Percentiles rank a stretch among this genome's conserved stretches.
Evolutionary conservation across 2,329 filamentous ascomycete species (phyloP).

Genomic region (Apiospora sp.): DNA sequence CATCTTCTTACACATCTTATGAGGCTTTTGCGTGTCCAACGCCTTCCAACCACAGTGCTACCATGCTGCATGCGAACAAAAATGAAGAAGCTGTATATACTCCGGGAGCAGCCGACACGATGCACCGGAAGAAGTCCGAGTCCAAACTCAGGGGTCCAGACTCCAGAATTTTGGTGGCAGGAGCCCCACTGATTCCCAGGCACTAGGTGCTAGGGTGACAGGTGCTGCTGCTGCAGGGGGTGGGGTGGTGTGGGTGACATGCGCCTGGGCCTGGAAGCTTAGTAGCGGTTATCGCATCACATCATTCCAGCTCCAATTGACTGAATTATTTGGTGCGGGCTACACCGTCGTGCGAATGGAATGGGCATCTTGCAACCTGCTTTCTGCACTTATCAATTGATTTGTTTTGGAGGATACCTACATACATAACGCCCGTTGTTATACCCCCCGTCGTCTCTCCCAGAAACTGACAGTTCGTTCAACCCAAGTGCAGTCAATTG

Average conservation of each 20-base stretch:
- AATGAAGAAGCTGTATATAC: not conserved
- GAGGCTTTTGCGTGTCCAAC: not conserved
- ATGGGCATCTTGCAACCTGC: not conserved
- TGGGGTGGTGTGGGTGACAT: not conserved
- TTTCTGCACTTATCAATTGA: not conserved
- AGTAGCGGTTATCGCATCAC: not conserved
- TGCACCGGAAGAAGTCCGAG: not conserved
- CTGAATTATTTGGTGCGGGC: not conserved
- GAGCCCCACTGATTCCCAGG: slow-evolving; percentile 23
- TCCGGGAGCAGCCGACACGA: not conserved
- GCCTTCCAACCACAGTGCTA: too few relatives aligned
- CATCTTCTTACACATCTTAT: not conserved
- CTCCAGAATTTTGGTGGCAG: slow-evolving; percentile 20
- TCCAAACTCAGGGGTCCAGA: not conserved
- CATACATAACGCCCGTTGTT: not conserved
- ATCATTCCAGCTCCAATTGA: not conserved
- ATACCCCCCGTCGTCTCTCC: not conserved
- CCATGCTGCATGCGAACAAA: not conserved
- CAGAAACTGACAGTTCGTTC: not conserved
- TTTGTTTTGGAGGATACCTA: not conserved
- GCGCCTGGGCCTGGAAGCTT: not conserved
- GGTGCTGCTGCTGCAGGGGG: not conserved
- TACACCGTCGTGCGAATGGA: not conserved
- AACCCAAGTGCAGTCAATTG: not conserved
- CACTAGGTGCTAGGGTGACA: not conserved